Evolutionary conservation across 345 rosid species (phyloP).

Genomic region (Hevea brasiliensis): DNA sequence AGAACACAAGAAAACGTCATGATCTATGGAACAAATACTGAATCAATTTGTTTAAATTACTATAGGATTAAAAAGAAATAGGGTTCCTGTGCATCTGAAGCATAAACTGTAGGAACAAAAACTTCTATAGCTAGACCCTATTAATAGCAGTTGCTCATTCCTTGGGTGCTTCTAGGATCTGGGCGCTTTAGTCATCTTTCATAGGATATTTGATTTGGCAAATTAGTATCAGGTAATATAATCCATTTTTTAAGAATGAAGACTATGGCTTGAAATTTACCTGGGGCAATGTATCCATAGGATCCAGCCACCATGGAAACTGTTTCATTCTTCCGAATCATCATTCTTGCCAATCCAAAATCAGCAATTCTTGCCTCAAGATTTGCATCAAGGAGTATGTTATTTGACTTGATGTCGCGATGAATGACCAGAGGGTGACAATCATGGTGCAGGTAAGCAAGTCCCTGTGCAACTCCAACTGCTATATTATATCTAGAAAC

Average conservation of each 20-base stretch:
- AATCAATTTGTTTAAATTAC: too few relatives aligned
- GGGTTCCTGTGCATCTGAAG: too few relatives aligned
- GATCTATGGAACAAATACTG: too few relatives aligned
- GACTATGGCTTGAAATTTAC: constrained; percentile 34
- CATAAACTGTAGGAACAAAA: too few relatives aligned
- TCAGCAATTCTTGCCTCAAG: constrained; percentile 89
- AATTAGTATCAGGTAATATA: too few relatives aligned
- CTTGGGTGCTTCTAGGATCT: too few relatives aligned
- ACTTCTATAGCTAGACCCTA: too few relatives aligned
- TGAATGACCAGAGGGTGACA: constrained; percentile 84
- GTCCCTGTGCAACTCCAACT: constrained; percentile 86
- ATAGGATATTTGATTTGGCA: too few relatives aligned
- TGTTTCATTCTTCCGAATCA: constrained; percentile 81
- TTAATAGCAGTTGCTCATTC: too few relatives aligned
- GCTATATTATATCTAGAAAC: constrained; percentile 85
- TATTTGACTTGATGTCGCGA: constrained; percentile 87
- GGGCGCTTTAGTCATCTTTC: too few relatives aligned
- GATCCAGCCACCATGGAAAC: constrained; percentile 96
- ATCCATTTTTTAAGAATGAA: neutral
- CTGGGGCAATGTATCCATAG: constrained; percentile 94
- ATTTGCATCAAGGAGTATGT: constrained; percentile 79
- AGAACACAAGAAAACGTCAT: too few relatives aligned
- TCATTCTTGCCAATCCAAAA: constrained; percentile 90
- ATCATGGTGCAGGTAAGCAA: constrained; percentile 91
- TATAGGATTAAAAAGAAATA: too few relatives aligned